Percentiles rank a stretch among this genome's conserved stretches.
These are phyloP conservation scores for Cyclaneusma minus DNA, from an alignment of 2,329 filamentous ascomycete species.

Conservation along the genomic window DNA sequence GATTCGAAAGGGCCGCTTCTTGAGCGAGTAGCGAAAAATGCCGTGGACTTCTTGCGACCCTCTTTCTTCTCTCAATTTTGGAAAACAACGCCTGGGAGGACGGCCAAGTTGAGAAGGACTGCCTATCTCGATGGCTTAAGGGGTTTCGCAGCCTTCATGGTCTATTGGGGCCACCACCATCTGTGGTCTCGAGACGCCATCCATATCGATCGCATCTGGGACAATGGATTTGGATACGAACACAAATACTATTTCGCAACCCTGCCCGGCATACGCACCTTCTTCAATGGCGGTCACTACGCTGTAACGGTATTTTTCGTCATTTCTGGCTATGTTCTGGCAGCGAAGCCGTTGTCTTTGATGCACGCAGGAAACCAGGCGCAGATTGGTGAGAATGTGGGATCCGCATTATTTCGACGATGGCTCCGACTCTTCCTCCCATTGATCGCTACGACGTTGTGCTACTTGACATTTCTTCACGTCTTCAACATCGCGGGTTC, in stretches of 20 bases:
- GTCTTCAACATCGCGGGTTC: constrained; percentile 13
- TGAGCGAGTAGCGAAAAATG: constrained; percentile 3
- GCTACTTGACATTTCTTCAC: constrained; percentile 15
- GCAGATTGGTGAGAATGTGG: constrained; percentile 23
- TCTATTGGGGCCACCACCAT: constrained; percentile 29
- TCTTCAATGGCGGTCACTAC: constrained; percentile 47
- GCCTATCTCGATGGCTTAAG: constrained; percentile 32
- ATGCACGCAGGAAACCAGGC: constrained; percentile 22
- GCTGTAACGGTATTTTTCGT: constrained; percentile 37
- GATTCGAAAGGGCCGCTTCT: constrained; percentile 1
- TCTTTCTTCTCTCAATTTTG: constrained; percentile 2
- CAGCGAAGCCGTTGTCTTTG: constrained; percentile 24
- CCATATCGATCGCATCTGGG: constrained; percentile 7
- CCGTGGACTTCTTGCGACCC: constrained; percentile 5
- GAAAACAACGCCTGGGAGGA: constrained; percentile 3
- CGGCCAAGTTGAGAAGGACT: constrained; percentile 13
- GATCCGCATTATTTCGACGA: constrained; percentile 30
- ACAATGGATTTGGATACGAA: constrained; percentile 17
- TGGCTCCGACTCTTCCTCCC: constrained; percentile 30
- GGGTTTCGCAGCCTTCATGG: constrained; percentile 29
- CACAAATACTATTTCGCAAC: constrained; percentile 20
- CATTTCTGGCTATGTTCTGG: constrained; percentile 31
- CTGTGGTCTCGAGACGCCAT: constrained; percentile 17
- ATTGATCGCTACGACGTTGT: constrained; percentile 25
- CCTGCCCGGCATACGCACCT: constrained; percentile 40